Conservation (phyloP, 1,284 basidiomycete species). For the Malassezia globosa region DNA sequence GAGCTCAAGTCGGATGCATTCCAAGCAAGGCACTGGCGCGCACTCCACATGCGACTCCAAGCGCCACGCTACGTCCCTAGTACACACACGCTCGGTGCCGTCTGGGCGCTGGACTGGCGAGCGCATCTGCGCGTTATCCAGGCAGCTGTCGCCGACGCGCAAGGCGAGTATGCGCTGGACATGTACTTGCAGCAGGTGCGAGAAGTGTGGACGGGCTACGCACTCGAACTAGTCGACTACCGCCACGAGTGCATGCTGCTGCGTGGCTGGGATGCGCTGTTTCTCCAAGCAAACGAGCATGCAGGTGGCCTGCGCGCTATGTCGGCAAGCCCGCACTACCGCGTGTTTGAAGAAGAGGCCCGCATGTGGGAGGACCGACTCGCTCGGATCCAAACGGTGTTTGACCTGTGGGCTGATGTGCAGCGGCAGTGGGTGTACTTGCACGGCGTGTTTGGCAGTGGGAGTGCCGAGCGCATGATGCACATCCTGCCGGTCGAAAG, state of each 20-base stretch:
- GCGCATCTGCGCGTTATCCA: constrained; percentile 81
- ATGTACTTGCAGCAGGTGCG: constrained; percentile 57
- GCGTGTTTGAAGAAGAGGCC: constrained; percentile 49
- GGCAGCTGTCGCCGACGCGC: constrained; percentile 91
- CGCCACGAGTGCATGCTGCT: constrained; percentile 97
- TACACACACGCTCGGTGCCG: constrained; percentile 87
- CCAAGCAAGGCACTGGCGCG: constrained; percentile 96
- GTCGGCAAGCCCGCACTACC: constrained; percentile 50
- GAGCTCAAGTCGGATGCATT: constrained; percentile 95
- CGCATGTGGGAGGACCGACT: constrained; percentile 48
- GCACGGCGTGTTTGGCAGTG: constrained; percentile 97
- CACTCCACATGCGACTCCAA: constrained; percentile 82
- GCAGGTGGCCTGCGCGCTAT: constrained; percentile 89
- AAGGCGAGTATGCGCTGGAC: constrained; percentile 62
- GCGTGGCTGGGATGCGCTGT: constrained; percentile 77
- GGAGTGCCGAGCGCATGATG: constrained; percentile 56
- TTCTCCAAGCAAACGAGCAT: constrained; percentile 52
- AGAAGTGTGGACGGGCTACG: constrained; percentile 91
- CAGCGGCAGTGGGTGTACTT: constrained; percentile 99
- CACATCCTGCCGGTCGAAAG: constrained; percentile 95
- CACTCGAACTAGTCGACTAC: constrained; percentile 91
- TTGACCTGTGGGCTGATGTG: constrained; percentile 98
- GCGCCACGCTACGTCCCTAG: constrained; percentile 46
- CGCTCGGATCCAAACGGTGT: constrained; percentile 57
- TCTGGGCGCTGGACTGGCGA: constrained; percentile 93